Base-by-base conservation (phyloP, 2,329 filamentous ascomycete species). In the Penicillium occitanis region DNA sequence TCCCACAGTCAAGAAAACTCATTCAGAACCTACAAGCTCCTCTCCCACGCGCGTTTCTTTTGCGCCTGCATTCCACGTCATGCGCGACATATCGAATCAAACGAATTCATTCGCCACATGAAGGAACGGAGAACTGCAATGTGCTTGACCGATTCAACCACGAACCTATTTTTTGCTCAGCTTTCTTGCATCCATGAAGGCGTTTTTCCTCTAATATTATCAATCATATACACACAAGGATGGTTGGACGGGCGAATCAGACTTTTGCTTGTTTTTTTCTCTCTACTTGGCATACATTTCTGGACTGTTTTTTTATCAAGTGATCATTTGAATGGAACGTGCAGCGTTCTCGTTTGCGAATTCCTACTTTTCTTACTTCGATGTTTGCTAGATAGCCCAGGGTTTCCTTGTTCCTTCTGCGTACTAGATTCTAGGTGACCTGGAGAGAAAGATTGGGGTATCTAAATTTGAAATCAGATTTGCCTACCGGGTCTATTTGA, bases 301-400 rank as follows among this genome's bases (percentile, higher is more conserved):
- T 50, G 35, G 40, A 28, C 10, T 46, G 57, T 60, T 60, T 33
- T 60, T 14, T 60, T 33, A n/a, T 46, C 33, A 28, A 44, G n/a
- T 30, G 7, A 59, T 46, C 37, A 59, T 57, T 57, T 37, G 3
- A 40, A 37, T 40, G 30, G n/a, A 14, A 57, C 53, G n/a, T 61
- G 57, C 48, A 66, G 65, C 61, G 61, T 66, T 66, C 61, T 64
- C 61, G 65, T 53, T 67, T 55, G 19, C 30, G 22, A 51, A 28
- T 19, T 55, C 10, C 8, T 3, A 5, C 8, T 3, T 13, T 55
- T 33, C 33, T 33, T 7, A 7, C 30, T 17, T 22, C 11, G 4
- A 33, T 53, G 14, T 28, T 51, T 53, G 28, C 44, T 48, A 22
- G 22, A 55, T 13, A 28, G 2, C 4, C 19, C 22, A n/a, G 44